A percentile compares a stretch with the other conserved stretches of the same genome.
phyloP scores from a whole-genome alignment of 2,329 filamentous ascomycete genomes.

The Sclerotinia nivalis region DNA sequence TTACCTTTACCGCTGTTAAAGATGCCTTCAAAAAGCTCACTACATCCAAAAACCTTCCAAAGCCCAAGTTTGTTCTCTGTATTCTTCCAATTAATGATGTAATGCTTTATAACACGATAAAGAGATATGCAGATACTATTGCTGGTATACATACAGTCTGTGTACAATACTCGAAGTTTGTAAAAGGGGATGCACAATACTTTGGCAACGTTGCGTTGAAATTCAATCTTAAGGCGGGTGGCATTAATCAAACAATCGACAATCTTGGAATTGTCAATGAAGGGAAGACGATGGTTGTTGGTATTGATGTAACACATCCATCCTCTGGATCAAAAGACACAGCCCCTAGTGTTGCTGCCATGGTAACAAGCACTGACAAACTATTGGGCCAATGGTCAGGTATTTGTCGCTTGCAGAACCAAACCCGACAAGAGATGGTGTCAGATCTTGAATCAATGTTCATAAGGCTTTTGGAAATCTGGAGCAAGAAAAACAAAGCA shows the following conservation, averaged over 20 bases:
- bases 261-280: slow-evolving; percentile 62
- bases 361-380: slow-evolving; percentile 74
- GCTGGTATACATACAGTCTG: slow-evolving; percentile 40
- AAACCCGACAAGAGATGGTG: slow-evolving; percentile 65
- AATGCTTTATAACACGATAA: slow-evolving; percentile 40
- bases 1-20: slow-evolving; percentile 14
- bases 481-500: slow-evolving; percentile 57
- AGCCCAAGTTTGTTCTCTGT: slow-evolving; percentile 37
- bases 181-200: slow-evolving; percentile 49
- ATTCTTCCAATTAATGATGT: slow-evolving; percentile 37
- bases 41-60: not conserved
- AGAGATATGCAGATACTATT: slow-evolving; percentile 37
- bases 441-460: slow-evolving; percentile 61
- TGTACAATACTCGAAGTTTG: slow-evolving; percentile 35
- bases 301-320: slow-evolving; percentile 87
- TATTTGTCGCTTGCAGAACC: slow-evolving; percentile 64
- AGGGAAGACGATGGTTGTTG: slow-evolving; percentile 79
- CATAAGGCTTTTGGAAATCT: slow-evolving; percentile 63
- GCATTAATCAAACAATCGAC: slow-evolving; percentile 66
- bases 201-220: slow-evolving; percentile 73
- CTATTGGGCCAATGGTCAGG: slow-evolving; percentile 77
- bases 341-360: slow-evolving; percentile 74
- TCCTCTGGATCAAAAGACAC: slow-evolving; percentile 60
- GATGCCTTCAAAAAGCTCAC: not conserved
- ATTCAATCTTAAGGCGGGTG: slow-evolving; percentile 78